Base-by-base conservation (phyloP, 2,329 filamentous ascomycete species). In the Monosporascus cannonballus region DNA sequence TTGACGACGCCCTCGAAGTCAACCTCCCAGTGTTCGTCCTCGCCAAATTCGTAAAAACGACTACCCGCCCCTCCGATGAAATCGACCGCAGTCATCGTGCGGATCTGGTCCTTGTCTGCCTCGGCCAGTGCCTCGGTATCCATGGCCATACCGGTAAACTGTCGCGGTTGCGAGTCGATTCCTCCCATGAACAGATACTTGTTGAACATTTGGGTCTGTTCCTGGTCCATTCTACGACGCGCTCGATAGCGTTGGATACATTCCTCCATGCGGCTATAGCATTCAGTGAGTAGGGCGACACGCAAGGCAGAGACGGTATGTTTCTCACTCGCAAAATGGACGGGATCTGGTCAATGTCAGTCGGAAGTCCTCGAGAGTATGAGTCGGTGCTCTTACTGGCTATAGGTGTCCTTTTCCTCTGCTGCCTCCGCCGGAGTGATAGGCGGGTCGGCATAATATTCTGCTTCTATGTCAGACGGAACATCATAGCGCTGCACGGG, bases 121-220 rank as follows among this genome's bases (percentile, higher is more conserved):
- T 76, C 74, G 27, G 81, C 76, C 36, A 90, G 67, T 2, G 60
- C 66, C 2, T 71, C 70, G 11, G 67, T 64, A 15, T 81, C 77
- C 48, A 76, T 72, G 38, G 79, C 77, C 7, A 86, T 71, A 1
- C 86, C 79, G 25, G 72, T 80, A 62, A 92, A 95, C 59, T 76
- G 71, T 34, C 74, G 73, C 14, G 67, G 69, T 14, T 63, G 67
- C 7, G 78, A 73, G 44, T 90, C 85, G 41, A 99, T 79, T 4
- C 94, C 93, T 3, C 94, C 94, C 45, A 93, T 86, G 37, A 82
- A 78, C 53, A 97, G 80, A 64, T 94, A 96, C 58, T 88, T 89
- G 63, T 82, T 78, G 70, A 99, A 94, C 36, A 91, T 73, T 18
- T 78, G 74, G 4, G 75, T 69, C 24, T 84, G 83, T 4, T 82